These are phyloP conservation scores for Dryadomyces quercus-mongolicae DNA, from an alignment of 2,329 filamentous ascomycete species.

Conservation along the genomic window DNA sequence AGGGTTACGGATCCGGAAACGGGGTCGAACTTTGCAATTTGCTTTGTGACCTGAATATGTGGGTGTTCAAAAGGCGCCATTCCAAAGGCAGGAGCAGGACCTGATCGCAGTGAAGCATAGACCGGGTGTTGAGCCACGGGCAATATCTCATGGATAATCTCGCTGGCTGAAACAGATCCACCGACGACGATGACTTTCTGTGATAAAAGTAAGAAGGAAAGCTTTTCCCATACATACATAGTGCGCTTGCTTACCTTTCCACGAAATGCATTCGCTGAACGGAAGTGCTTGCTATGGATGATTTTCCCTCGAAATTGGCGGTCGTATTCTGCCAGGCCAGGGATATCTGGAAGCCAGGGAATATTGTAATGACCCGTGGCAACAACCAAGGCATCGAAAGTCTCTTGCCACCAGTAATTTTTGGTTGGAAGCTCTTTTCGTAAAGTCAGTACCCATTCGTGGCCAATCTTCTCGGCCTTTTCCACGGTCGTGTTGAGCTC, in stretches of 20 bases:
- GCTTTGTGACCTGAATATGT: slow-evolving; percentile 10
- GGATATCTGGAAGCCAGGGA: slow-evolving; percentile 34
- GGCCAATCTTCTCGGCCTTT: slow-evolving; percentile 30
- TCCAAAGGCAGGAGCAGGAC: slow-evolving; percentile 28
- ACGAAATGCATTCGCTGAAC: slow-evolving; percentile 30
- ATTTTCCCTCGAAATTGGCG: slow-evolving; percentile 33
- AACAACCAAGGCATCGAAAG: slow-evolving; percentile 54
- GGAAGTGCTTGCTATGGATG: slow-evolving; percentile 41
- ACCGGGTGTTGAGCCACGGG: slow-evolving; percentile 12
- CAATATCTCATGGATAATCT: slow-evolving; percentile 28
- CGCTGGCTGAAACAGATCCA: slow-evolving; percentile 50
- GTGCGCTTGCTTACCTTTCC: slow-evolving; percentile 16
- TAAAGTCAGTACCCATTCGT: slow-evolving; percentile 38
- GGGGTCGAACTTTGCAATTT: slow-evolving; percentile 18
- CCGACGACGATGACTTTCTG: slow-evolving; percentile 50
- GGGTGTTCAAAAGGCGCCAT: slow-evolving; percentile 15
- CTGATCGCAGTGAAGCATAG: slow-evolving; percentile 3
- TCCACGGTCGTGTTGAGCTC: slow-evolving; percentile 51
- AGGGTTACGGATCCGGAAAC: slow-evolving; percentile 39
- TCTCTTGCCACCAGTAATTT: slow-evolving; percentile 46
- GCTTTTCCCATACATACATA: too few species aligned
- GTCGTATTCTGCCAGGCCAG: slow-evolving; percentile 36
- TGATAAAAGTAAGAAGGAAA: too few species aligned
- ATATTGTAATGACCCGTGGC: slow-evolving; percentile 56
- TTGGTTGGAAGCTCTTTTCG: slow-evolving; percentile 19